Base-by-base conservation (phyloP, 345 rosid genomes). In the Populus ilicifolia region DNA sequence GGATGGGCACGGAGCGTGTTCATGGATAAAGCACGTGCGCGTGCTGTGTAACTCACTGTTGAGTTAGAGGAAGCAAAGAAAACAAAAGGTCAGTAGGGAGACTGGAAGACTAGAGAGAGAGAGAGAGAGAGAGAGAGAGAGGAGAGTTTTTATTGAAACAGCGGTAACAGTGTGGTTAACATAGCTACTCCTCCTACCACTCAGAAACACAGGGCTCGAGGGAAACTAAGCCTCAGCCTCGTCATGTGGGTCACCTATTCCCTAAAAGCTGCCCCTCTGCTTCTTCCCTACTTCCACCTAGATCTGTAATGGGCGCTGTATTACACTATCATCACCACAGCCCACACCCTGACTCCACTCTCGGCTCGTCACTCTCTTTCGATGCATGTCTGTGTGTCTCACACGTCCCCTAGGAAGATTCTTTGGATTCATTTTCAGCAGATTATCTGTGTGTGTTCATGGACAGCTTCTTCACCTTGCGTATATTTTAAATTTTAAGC, bases 131-230 rank as follows among this genome's bases (percentile, higher is more conserved):
- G 73, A 73, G 73, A 71, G 44, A 41, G 46, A 39, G 73, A 39
- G 69, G 73, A 71, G 76, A 35, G 75, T 75, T 65, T 70, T 70
- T 54, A 64, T 77, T 65, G 73, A 78, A 76, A 25, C 56, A 39
- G 79, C 33, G 48, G 68, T 8, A 33, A 38, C 29, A 21, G 23
- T 1, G 11, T 9, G 25, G 38, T 35, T 20, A 67, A 8, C 41
- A 6, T 18, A 36, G 70, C 46, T 33, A 4, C 36, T 23, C 8
- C 21, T 66, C 0, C 35, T 20, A 10, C 38, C 14, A 6, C 69
- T 38, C 35, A 52, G 67, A 10, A 17, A 35, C 77, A 41, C 83
- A 77, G 77, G 83, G 86, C 86, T 83, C 80, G 83, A 83, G 75
- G 75, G 6, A 27, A 35, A 20, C 2, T 2, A 38, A 6, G 6